A percentile compares a stretch with the other conserved stretches of the same genome.
Conservation (phyloP, 2,329 filamentous ascomycete genomes). For the Septoria linicola region DNA sequence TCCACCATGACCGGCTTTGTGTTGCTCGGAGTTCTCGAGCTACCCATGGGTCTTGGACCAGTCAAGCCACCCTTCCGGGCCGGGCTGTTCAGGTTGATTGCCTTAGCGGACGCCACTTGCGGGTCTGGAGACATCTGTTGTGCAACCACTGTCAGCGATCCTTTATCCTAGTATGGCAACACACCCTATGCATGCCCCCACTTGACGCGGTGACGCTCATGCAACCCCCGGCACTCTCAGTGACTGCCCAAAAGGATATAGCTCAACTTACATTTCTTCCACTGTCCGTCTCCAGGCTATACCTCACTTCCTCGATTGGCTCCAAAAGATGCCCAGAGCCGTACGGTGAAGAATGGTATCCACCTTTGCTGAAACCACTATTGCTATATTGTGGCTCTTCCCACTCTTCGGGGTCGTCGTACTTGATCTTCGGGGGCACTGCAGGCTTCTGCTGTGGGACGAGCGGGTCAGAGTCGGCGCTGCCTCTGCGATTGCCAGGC, state of each 20-base stretch:
- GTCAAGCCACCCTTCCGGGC: conserved; percentile 45
- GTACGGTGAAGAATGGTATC: conserved; percentile 39
- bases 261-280: conserved; percentile 29
- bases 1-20: conserved; percentile 23
- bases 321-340: conserved; percentile 44
- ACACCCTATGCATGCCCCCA: background rate
- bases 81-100: conserved; percentile 36
- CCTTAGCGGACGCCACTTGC: conserved; percentile 28
- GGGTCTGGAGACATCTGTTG: conserved; percentile 33
- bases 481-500: conserved; percentile 45
- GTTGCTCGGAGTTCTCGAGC: conserved; percentile 8
- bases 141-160: conserved; percentile 4
- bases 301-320: conserved; percentile 53
- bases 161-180: background rate
- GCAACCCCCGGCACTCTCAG: background rate
- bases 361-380: conserved; percentile 37
- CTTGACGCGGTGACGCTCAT: background rate
- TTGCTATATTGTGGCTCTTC: conserved; percentile 37
- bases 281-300: conserved; percentile 50
- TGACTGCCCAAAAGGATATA: background rate
- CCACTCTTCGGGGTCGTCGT: conserved; percentile 33
- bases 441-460: conserved; percentile 45
- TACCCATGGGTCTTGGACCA: conserved; percentile 49
- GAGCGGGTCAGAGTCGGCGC: conserved; percentile 58
- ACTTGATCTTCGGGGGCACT: conserved; percentile 26